Conservation (phyloP, 139 green algal species). For the Prasinococcaceae sp. region DNA sequence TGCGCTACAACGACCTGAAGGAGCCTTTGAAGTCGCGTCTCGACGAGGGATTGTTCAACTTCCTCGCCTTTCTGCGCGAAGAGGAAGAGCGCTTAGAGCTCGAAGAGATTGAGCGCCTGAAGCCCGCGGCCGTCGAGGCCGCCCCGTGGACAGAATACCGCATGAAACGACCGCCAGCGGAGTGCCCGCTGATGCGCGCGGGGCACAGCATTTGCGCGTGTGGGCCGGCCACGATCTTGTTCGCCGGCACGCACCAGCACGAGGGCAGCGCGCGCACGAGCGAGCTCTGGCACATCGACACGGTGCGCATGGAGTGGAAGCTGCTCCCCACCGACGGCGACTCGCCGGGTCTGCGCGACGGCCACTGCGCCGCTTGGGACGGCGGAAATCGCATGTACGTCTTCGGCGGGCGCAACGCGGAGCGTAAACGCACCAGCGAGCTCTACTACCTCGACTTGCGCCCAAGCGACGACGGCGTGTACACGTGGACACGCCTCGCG, state of each 20-base stretch:
- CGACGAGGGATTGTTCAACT: constrained; percentile 54
- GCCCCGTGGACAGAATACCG: constrained; percentile 33
- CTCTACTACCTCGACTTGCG: constrained; percentile 30
- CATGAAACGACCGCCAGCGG: constrained; percentile 23
- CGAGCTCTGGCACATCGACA: constrained; percentile 59
- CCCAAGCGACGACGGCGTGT: neutral
- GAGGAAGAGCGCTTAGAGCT: constrained; percentile 63
- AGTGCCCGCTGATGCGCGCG: constrained; percentile 42
- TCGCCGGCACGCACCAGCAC: constrained; percentile 51
- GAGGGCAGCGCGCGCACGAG: constrained; percentile 36
- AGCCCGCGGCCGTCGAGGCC: constrained; percentile 53
- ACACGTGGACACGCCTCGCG: constrained; percentile 1
- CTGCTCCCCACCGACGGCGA: constrained; percentile 43
- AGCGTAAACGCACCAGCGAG: constrained; percentile 52
- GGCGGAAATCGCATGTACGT: constrained; percentile 46
- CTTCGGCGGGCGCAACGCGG: constrained; percentile 52
- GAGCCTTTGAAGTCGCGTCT: constrained; percentile 45
- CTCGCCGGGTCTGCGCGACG: constrained; percentile 33
- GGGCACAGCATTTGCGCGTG: constrained; percentile 44
- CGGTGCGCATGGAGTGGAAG: constrained; percentile 67
- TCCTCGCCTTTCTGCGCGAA: constrained; percentile 64
- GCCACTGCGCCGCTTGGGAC: constrained; percentile 37
- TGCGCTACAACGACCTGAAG: constrained; percentile 60
- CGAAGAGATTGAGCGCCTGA: constrained; percentile 70
- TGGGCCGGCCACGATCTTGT: constrained; percentile 47